Base-by-base conservation (phyloP, 2,329 filamentous ascomycete genomes). In the Penicillium brevicompactum region DNA sequence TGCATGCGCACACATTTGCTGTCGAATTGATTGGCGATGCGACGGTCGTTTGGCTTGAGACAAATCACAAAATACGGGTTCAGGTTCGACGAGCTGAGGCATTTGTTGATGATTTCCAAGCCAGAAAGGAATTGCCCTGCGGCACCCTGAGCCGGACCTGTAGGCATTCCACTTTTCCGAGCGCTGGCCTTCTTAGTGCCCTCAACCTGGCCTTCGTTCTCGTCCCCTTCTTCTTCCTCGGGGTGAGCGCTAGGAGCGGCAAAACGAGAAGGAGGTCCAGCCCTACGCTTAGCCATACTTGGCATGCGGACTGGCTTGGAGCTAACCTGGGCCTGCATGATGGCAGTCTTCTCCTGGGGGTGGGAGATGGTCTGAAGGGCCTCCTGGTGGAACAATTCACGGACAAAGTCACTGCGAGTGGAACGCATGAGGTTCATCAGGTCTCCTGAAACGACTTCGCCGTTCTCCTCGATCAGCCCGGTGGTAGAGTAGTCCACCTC, bases 31-130 rank as follows among this genome's bases (percentile, higher is more conserved):
- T 99, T 99, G 58, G 94, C 93, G 63, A 99, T 99, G 47, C 94
- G 87, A 50, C 94, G 85, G 71, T 99, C 94, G 65, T 99, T 99
- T 21, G 94, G 93, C 76, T 99, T 99, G 60, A 99, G 77, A 69
- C 94, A 99, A 75, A 99, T 97, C 43, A 99, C 85, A 66, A 97
- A 97, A 75, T 99, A 99, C 1, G 89, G 85, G 68, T 99, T 99
- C 10, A 92, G 90, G 68, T 92, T 90, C 4, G 88, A 84, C 2
- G 90, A 86, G 2, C 86, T 89, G 43, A 99, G 80, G 2, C 91
- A 92, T 66, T 93, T 92, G 55, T 88, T 95, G 54, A 99, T 90
- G 56, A 94, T 95, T 62, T 96, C 91, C 24, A 99, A 80, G 0
- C 92, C 90, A 1, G 90, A 86, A 21, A 99, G 78, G 75, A 96